Evolutionary conservation across 306 rosid species (phyloP), one percentile per base, ranked within the genome.

Genomic region (Acacia crassicarpa): DNA sequence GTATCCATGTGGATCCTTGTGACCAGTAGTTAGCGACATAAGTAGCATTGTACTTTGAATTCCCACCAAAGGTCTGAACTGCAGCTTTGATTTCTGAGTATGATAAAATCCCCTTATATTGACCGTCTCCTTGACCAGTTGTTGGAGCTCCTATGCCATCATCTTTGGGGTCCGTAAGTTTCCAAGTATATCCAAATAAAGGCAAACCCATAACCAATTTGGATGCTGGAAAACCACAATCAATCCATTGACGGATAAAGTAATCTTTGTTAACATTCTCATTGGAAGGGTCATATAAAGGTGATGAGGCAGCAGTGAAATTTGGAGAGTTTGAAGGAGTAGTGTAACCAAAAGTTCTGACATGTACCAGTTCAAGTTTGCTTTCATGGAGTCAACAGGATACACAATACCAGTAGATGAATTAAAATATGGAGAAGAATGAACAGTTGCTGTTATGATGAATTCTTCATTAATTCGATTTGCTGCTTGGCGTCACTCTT

Each of bases 341-440:
- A 25, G 79, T 10, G 33, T 71, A 82, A 67, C 71, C 86, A 74
- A 49, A 83, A 27, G 83, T 40, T 75, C 74, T n/a, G 5, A 85
- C 83, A 51, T 90, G 79, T 4, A 90, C 89, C 90, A 88, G 33
- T 86, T 51, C 82, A 87, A 74, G 85, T 84, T 83, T 13, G 2
- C 53, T 70, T 62, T 3, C 5, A 87, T 82, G 35, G 83, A 76
- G 4, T 76, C 83, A 54, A 84, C 67, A 10, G 86, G 84, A n/a
- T 58, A 59, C 81, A 45, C 48, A 17, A 32, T 14, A 0, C 20
- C 3, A 32, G 32, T 30, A 30, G 32, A 30, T 30, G 38, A 27
- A 19, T 59, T 35, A 9, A 41, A 16, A 5, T 49, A 2, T 3
- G 84, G 90, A 17, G 16, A 13, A 49, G 9, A 71, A 0, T 0